A percentile compares a stretch with the other conserved stretches of the same genome.
phyloP scores from a whole-genome alignment of 305 asterid genomes.

The Petunia hybrid region DNA sequence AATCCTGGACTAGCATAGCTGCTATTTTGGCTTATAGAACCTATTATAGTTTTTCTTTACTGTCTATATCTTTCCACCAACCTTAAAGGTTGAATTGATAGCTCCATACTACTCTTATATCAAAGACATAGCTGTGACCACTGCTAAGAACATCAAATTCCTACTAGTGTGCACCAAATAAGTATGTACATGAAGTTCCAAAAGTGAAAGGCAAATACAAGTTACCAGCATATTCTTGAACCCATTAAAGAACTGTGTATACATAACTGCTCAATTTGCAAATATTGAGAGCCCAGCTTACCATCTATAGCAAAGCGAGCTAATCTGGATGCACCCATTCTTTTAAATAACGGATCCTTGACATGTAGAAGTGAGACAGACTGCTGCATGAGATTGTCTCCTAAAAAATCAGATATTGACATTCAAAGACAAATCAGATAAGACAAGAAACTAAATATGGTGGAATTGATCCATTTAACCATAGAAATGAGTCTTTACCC shows the following conservation, averaged over 20 bases:
- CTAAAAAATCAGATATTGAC: slow-evolving; percentile 48
- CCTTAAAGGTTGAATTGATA: not conserved
- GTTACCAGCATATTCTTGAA: not conserved
- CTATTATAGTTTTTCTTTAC: not conserved
- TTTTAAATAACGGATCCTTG: slow-evolving; percentile 92
- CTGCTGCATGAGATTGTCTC: slow-evolving; percentile 86
- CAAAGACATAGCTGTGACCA: not conserved
- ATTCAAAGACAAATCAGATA: not conserved
- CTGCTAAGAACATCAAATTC: too few species aligned
- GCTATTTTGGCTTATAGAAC: not conserved
- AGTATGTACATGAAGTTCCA: too few species aligned
- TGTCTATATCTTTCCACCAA: not conserved
- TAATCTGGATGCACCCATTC: slow-evolving; percentile 98
- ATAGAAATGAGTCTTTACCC: slow-evolving; percentile 57
- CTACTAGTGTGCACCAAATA: too few species aligned
- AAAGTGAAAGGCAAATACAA: not conserved
- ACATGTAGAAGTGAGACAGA: slow-evolving; percentile 81
- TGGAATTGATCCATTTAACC: not conserved
- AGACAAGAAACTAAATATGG: not conserved
- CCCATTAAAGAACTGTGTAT: not conserved
- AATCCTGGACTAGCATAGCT: not conserved
- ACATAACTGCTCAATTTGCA: slow-evolving; percentile 25
- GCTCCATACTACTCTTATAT: not conserved
- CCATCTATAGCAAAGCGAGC: slow-evolving; percentile 93
- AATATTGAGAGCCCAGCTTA: slow-evolving; percentile 42